Evolutionary conservation across 2,329 filamentous ascomycete genomes (phyloP).

Genomic region (Atkinsonella texensis): DNA sequence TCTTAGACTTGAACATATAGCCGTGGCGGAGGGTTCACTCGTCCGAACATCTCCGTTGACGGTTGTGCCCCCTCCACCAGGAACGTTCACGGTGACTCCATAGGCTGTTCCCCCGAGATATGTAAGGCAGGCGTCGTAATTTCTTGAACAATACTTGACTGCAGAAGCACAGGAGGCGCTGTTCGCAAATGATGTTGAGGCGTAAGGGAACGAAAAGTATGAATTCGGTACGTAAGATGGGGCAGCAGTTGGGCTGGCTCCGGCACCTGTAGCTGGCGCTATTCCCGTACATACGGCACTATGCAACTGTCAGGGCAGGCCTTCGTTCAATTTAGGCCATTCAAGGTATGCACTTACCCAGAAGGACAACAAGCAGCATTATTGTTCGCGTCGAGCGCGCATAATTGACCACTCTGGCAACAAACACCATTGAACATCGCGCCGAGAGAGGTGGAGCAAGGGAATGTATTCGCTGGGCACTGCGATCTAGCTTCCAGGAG

Average conservation of each 20-base stretch:
- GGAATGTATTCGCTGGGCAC: constrained; percentile 38
- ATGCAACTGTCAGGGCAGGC: not conserved
- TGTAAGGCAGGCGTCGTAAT: constrained; percentile 41
- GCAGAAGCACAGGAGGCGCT: constrained; percentile 39
- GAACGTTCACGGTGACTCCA: constrained; percentile 44
- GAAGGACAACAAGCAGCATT: constrained; percentile 42
- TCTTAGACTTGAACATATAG: constrained; percentile 44
- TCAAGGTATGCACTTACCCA: constrained; percentile 26
- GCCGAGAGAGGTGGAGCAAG: constrained; percentile 35
- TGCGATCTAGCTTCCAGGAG: constrained; percentile 17
- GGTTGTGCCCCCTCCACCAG: constrained; percentile 40
- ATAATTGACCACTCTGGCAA: constrained; percentile 38
- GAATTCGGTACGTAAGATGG: constrained; percentile 43
- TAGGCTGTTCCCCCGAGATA: constrained; percentile 32
- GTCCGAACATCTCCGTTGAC: constrained; percentile 29
- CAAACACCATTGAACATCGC: constrained; percentile 35
- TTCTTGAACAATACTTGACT: constrained; percentile 36
- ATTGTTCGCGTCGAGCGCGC: constrained; percentile 35
- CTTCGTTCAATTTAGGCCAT: not conserved
- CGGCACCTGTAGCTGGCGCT: constrained; percentile 30
- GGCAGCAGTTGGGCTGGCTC: constrained; percentile 22
- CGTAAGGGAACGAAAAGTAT: constrained; percentile 49
- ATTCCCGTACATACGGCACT: constrained; percentile 46
- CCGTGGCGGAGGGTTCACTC: constrained; percentile 34
- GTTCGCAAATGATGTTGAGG: constrained; percentile 40